Conservation (phyloP, 2,329 filamentous ascomycete genomes). For the Paracamarosporium sp. region DNA sequence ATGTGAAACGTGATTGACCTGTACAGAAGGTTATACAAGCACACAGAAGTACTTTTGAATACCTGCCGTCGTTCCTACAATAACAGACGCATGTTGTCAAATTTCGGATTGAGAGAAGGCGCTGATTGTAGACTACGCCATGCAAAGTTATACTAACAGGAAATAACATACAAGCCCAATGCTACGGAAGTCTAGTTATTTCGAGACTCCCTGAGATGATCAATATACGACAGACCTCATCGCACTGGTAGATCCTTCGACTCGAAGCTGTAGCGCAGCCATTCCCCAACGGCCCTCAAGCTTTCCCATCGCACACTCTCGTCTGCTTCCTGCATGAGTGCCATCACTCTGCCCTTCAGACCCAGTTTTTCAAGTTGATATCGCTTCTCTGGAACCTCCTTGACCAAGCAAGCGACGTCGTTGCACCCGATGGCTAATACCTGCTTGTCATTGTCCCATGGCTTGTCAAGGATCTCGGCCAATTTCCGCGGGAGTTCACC, state of each 20-base stretch:
- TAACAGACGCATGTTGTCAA: too few relatives aligned
- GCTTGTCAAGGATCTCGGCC: constrained; percentile 83
- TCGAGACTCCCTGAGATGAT: background rate
- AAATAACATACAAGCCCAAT: constrained; percentile 3
- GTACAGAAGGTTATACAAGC: too few relatives aligned
- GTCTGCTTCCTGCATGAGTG: constrained; percentile 87
- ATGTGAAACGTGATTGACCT: too few relatives aligned
- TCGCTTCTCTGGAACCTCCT: constrained; percentile 86
- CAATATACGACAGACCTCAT: constrained; percentile 15
- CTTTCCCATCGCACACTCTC: constrained; percentile 94
- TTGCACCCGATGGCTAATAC: constrained; percentile 93
- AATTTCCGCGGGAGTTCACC: constrained; percentile 80
- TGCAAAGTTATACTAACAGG: constrained; percentile 4
- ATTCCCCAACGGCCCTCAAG: constrained; percentile 80
- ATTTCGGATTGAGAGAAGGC: too few relatives aligned
- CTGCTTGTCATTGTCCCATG: constrained; percentile 82
- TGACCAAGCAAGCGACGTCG: constrained; percentile 86
- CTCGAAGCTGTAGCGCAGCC: constrained; percentile 69
- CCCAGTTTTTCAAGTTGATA: constrained; percentile 81
- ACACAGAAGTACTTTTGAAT: too few relatives aligned
- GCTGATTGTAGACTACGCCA: background rate
- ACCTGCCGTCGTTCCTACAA: too few relatives aligned
- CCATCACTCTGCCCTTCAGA: constrained; percentile 88
- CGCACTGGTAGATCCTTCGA: constrained; percentile 42
- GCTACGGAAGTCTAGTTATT: background rate